Conservation (phyloP, 345 rosid species). For the Trapa bicornis region DNA sequence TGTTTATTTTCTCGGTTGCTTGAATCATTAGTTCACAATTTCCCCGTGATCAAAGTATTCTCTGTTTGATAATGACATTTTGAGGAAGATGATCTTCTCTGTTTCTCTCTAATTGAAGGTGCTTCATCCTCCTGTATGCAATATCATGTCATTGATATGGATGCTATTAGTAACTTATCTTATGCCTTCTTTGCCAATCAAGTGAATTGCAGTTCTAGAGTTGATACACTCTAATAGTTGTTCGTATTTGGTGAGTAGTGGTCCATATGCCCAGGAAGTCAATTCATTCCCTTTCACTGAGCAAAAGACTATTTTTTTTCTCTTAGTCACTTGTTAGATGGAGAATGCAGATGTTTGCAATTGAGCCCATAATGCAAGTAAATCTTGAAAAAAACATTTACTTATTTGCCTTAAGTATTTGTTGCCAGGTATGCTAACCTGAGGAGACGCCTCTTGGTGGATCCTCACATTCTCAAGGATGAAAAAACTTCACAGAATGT, state of each 20-base stretch:
- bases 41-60: not conserved
- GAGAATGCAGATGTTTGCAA: not conserved
- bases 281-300: not conserved
- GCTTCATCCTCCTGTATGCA: not conserved
- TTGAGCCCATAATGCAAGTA: not conserved
- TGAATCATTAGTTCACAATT: not conserved
- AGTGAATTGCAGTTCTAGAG: not conserved
- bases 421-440: constrained; percentile 6
- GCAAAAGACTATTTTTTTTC: no score
- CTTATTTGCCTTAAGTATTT: not conserved
- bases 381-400: not conserved
- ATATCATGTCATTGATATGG: not conserved
- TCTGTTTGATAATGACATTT: not conserved
- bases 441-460: constrained; percentile 10
- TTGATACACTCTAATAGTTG: not conserved
- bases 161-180: not conserved
- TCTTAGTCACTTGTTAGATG: not conserved
- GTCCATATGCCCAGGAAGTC: not conserved
- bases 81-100: not conserved
- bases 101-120: not conserved
- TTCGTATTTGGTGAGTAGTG: not conserved
- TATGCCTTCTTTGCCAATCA: not conserved
- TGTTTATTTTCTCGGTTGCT: not conserved
- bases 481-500: constrained; percentile 10
- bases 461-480: constrained; percentile 8